These are phyloP conservation scores for Nicotiana knightiana DNA, from an alignment of 257 asterid species.

Conservation along the genomic window DNA sequence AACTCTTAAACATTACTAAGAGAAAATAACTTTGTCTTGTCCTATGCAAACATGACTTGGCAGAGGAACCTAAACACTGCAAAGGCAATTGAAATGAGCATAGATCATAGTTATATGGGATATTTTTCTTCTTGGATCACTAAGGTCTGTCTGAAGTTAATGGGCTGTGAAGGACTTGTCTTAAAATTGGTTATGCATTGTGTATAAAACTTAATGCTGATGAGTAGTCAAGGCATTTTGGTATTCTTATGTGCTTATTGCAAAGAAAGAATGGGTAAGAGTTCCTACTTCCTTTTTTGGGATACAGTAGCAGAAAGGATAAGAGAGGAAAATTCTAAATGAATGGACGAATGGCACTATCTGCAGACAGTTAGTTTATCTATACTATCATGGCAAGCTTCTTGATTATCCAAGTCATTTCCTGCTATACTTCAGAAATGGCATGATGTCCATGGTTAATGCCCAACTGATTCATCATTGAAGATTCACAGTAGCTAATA, in stretches of 20 bases:
- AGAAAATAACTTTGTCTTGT: not conserved
- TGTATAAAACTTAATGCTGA: not conserved
- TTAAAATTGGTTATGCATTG: not conserved
- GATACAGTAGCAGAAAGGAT: not conserved
- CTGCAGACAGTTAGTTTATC: not conserved
- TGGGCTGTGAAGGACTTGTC: not conserved
- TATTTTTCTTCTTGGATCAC: not conserved
- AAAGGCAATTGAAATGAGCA: not conserved
- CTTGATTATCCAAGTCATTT: not conserved
- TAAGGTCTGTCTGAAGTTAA: not conserved
- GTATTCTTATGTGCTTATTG: not conserved
- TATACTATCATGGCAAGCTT: not conserved
- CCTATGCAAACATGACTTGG: not conserved
- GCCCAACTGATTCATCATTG: not conserved
- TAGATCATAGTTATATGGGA: not conserved
- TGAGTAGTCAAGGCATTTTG: not conserved
- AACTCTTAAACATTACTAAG: not conserved
- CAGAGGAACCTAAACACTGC: not conserved
- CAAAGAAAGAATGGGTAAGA: not conserved
- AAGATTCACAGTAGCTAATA: not conserved
- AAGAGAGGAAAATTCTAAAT: not conserved
- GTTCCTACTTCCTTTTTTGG: not conserved
- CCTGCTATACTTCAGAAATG: not conserved
- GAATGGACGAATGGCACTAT: not conserved
- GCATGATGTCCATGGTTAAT: not conserved